Conservation (phyloP, 1,284 basidiomycete species). For the Schizophyllum amplum region DNA sequence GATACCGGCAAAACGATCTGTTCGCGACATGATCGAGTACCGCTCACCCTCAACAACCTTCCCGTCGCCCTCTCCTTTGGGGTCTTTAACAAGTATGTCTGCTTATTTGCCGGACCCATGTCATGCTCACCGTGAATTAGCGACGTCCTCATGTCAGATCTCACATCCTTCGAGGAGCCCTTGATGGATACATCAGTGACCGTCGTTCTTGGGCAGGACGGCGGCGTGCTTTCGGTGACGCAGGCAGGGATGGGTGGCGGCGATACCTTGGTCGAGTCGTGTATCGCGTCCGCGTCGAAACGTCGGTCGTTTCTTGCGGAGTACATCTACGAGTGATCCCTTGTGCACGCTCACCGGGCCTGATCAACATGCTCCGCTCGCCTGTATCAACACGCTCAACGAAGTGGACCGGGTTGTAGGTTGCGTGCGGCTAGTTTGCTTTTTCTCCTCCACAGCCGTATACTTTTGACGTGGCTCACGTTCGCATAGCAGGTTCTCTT, state of each 20-base stretch:
- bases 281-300: conserved; percentile 38
- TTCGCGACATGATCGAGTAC: conserved; percentile 40
- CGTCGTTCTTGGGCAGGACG: conserved; percentile 51
- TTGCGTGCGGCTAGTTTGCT: no score
- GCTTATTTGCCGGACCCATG: neutral
- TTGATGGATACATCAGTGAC: conserved; percentile 67
- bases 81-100: conserved; percentile 68
- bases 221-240: conserved; percentile 45
- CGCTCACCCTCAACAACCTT: conserved; percentile 34
- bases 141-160: conserved; percentile 73
- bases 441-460: no score
- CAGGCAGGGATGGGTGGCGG: conserved; percentile 44
- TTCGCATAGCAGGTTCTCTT: no score
- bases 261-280: conserved; percentile 32
- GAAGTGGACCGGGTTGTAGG: no score
- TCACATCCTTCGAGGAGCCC: conserved; percentile 86
- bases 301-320: conserved; percentile 25
- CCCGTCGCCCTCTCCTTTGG: conserved; percentile 72
- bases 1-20: conserved; percentile 64
- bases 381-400: no score
- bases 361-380: no score
- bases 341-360: neutral
- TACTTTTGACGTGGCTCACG: no score
- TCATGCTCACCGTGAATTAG: neutral
- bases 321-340: conserved; percentile 11